These are phyloP conservation scores for Arthrocladium fulminans DNA, from an alignment of 2,329 filamentous ascomycete genomes.

Conservation along the genomic window DNA sequence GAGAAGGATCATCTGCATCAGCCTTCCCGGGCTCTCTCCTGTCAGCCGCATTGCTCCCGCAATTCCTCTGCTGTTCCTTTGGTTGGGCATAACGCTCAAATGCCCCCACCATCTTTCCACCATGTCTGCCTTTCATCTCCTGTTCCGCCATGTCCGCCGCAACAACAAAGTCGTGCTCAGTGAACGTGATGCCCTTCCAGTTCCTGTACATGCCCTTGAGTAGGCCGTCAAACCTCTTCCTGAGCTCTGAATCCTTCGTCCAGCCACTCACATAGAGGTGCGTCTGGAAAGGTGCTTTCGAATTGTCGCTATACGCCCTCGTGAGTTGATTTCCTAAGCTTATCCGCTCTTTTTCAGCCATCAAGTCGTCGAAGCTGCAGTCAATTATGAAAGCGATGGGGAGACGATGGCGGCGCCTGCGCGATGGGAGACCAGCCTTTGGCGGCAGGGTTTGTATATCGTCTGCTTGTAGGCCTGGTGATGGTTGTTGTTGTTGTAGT, in stretches of 20 bases:
- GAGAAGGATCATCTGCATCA: background rate
- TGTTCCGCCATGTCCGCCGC: constrained; percentile 58
- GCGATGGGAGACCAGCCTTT: constrained; percentile 22
- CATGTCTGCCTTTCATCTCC: constrained; percentile 52
- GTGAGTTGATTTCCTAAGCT: constrained; percentile 79
- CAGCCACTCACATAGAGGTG: constrained; percentile 74
- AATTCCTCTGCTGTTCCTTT: background rate
- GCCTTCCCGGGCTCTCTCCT: background rate
- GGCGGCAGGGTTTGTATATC: constrained; percentile 19
- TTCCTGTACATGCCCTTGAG: constrained; percentile 61
- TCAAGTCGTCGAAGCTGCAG: constrained; percentile 83
- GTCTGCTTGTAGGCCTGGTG: constrained; percentile 15
- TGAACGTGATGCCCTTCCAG: constrained; percentile 72
- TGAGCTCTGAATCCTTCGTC: constrained; percentile 58
- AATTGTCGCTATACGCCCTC: constrained; percentile 81
- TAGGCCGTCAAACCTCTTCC: constrained; percentile 68
- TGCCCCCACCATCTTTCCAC: constrained; percentile 52
- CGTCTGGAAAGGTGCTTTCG: constrained; percentile 54
- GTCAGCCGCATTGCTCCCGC: background rate
- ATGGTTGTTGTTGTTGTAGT: constrained; percentile 28
- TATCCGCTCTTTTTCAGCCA: constrained; percentile 76
- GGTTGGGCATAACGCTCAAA: constrained; percentile 33
- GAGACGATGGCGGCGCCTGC: constrained; percentile 45
- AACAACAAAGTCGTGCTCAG: constrained; percentile 63
- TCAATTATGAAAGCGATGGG: constrained; percentile 79